Base-by-base conservation (phyloP, 768 basidiomycete genomes). In the Tubosaeta brunneosetosa region DNA sequence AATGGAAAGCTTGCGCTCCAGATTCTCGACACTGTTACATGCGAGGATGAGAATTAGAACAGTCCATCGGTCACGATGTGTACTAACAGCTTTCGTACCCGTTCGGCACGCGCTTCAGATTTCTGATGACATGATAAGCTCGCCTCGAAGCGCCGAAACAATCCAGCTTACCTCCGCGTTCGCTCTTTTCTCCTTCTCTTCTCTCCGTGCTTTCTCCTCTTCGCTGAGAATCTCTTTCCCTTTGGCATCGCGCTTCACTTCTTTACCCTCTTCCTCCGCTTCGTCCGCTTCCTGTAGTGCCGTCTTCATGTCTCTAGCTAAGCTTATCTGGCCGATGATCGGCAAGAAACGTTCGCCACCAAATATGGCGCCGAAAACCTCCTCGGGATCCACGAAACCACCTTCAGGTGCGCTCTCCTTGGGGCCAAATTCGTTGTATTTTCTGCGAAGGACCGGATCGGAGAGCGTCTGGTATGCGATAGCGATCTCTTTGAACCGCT, bases 281-380 rank as follows among this genome's bases (percentile, higher is more conserved):
- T 88, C 88, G 34, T 87, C 88, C 0, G 84, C 91, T 64, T 94
- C 91, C 63, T 94, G 92, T 63, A 94, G 69, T 4, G 91, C 93
- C 3, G 86, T 79, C 74, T 95, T 95, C 93, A 95, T 94, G 62
- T 95, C 93, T 61, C 81, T 78, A 29, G 90, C 93, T 49, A 95
- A 73, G 55, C 88, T 89, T 60, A 94, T 93, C 41, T 86, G 78
- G 8, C 93, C 93, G 64, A 95, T 94, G 63, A 94, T 90, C 3
- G 90, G 84, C 41, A 84, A 71, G 69, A 94, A 94, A 29, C 84
- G 73, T 47, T 93, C 91, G 2, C 92, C 92, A 41, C 93, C 93
- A 57, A 95, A 95, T 55, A 95, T 88, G 11, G 86, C 85, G 6
- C 88, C 81, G 60, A 86, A 86, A 12, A 86, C 81, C 58, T 86